phyloP scores from a whole-genome alignment of 495 filamentous ascomycete genomes.

The Annulohypoxylon bovei region DNA sequence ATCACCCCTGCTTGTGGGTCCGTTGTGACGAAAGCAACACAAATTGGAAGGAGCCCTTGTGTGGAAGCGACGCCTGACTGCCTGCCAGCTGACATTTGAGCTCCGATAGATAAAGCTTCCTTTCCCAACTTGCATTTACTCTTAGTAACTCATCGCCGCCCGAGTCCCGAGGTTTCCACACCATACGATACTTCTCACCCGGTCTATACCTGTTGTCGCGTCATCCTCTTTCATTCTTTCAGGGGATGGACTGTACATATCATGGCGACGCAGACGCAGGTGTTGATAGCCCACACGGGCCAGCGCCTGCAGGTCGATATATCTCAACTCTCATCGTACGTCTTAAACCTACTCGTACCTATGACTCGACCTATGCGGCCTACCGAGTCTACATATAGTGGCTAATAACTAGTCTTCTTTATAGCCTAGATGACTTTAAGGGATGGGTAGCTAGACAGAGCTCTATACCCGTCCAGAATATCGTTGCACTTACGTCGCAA shows the following conservation, averaged over 20 bases:
- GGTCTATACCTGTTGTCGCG: constrained; percentile 5
- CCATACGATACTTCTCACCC: neutral
- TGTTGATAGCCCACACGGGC: constrained; percentile 90
- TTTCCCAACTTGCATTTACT: constrained; percentile 3
- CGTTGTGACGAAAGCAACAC: constrained; percentile 22
- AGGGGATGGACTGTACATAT: constrained; percentile 47
- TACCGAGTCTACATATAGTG: constrained; percentile 12
- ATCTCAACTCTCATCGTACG: constrained; percentile 74
- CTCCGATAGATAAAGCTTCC: constrained; percentile 35
- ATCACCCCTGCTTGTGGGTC: constrained; percentile 17
- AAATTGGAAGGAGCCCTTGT: constrained; percentile 22
- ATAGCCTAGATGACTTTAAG: constrained; percentile 71
- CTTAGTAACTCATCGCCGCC: neutral
- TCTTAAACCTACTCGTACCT: constrained; percentile 20
- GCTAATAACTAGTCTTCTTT: constrained; percentile 19
- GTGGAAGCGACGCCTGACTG: constrained; percentile 37
- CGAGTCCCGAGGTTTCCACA: neutral
- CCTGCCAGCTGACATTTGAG: constrained; percentile 37
- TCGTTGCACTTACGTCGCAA: constrained; percentile 84
- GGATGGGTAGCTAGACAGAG: constrained; percentile 74
- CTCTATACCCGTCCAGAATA: constrained; percentile 71
- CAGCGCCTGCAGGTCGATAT: constrained; percentile 79
- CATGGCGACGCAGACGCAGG: constrained; percentile 77
- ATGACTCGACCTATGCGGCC: constrained; percentile 13
- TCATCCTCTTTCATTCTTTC: constrained; percentile 37